phyloP scores from a whole-genome alignment of 2,329 filamentous ascomycete species.

The Magnaporthales sp. region DNA sequence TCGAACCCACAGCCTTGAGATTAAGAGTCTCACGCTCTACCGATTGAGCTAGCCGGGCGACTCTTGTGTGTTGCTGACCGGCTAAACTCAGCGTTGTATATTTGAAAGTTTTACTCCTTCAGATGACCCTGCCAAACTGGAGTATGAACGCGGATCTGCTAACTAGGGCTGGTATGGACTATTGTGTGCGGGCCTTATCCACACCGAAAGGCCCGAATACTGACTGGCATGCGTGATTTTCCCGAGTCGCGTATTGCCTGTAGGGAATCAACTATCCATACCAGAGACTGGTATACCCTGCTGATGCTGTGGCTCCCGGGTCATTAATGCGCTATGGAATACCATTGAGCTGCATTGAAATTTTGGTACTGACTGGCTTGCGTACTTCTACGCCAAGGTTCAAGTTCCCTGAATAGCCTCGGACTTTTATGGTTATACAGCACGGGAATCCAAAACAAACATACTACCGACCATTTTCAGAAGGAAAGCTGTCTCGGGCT shows the following conservation, averaged over 20 bases:
- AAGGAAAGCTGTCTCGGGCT: no score
- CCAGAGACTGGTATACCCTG: no score
- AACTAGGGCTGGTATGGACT: neutral
- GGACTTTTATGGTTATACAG: no score
- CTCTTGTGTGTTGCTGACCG: neutral
- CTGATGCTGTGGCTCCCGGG: no score
- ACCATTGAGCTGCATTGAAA: no score
- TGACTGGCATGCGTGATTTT: neutral
- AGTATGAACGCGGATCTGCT: neutral
- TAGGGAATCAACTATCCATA: no score
- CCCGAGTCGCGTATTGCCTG: neutral
- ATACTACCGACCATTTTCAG: no score
- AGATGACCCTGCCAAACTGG: neutral
- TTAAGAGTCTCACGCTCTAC: conserved; percentile 67
- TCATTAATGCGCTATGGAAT: no score
- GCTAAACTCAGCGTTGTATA: neutral
- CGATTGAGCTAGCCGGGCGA: conserved; percentile 57
- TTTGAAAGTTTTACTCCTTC: neutral
- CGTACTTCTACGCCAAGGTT: no score
- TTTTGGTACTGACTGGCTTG: no score
- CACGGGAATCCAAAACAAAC: no score
- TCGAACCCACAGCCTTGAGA: conserved; percentile 2
- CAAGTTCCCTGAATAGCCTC: no score
- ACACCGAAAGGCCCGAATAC: neutral
- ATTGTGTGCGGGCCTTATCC: neutral